Evolutionary conservation across 768 basidiomycete species (phyloP).

Genomic region (Kwoniella heveanensis): DNA sequence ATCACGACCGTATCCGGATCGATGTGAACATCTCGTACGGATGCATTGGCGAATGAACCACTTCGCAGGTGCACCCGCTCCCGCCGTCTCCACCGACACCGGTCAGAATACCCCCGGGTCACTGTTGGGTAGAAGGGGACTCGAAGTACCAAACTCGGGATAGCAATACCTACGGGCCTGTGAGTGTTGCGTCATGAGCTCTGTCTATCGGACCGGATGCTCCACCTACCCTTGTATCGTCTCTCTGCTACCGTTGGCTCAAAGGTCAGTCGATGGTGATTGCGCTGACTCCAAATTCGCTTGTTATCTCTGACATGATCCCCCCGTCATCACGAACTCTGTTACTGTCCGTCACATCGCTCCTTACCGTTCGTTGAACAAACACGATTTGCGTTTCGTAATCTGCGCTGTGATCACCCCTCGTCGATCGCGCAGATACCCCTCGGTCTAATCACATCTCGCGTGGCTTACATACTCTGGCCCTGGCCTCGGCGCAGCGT

Average conservation of each 20-base stretch:
- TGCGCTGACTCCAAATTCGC: no score
- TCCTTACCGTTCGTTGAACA: no score
- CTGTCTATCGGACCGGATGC: constrained; percentile 9
- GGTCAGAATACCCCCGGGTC: constrained; percentile 54
- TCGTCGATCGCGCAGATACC: constrained; percentile 36
- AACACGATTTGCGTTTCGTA: no score
- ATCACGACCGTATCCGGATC: no score
- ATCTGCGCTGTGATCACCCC: background rate
- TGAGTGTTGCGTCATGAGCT: no score
- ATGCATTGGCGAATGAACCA: background rate
- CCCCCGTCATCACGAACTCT: no score
- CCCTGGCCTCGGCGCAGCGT: constrained; percentile 46
- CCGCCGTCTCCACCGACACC: constrained; percentile 52
- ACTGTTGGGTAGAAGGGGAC: constrained; percentile 58
- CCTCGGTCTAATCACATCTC: constrained; percentile 51
- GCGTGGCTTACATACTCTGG: constrained; percentile 54
- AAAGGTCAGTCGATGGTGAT: no score
- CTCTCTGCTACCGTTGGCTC: no score
- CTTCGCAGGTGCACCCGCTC: constrained; percentile 45
- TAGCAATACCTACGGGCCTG: constrained; percentile 56
- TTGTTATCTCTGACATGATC: no score
- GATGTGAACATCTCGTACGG: no score
- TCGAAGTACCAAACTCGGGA: constrained; percentile 53
- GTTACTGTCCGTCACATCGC: no score
- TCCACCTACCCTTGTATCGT: no score